Conservation (phyloP, 768 basidiomycete genomes). For the Tulasnella sp. region DNA sequence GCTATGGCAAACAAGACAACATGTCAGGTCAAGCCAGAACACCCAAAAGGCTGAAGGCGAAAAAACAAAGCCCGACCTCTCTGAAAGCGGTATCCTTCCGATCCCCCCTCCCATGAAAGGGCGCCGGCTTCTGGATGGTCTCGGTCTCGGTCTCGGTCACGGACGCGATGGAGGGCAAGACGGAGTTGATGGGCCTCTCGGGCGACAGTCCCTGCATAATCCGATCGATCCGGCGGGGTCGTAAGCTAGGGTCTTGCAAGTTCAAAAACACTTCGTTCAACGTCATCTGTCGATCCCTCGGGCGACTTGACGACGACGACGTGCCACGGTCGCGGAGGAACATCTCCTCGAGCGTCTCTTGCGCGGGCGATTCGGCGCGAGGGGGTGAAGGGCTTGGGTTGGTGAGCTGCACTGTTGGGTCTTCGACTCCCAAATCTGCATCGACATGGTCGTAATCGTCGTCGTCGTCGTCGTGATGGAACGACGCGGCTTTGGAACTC, state of each 20-base stretch:
- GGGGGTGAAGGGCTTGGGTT: not conserved
- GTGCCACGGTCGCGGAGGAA: not conserved
- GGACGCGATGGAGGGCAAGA: not conserved
- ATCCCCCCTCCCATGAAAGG: slow-evolving; percentile 1
- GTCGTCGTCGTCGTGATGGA: not conserved
- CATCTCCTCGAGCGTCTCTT: not conserved
- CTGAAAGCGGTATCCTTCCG: not conserved
- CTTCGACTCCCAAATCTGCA: not conserved
- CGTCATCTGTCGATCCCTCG: not conserved
- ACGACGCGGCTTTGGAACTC: not conserved
- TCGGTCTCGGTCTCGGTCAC: too few species aligned
- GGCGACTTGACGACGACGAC: not conserved
- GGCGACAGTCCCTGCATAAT: not conserved
- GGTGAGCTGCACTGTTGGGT: not conserved
- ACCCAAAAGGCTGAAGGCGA: not conserved
- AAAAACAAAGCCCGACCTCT: not conserved
- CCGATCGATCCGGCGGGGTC: not conserved
- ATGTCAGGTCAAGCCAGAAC: not conserved
- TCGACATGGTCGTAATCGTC: not conserved
- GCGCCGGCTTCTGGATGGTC: not conserved
- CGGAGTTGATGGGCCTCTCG: not conserved
- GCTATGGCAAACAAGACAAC: not conserved
- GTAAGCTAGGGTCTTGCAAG: not conserved
- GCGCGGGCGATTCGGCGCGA: not conserved
- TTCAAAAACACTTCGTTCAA: slow-evolving; percentile 4